Conservation (phyloP, 352 stramenopile species). For the Phytophthora niederhauseri region DNA sequence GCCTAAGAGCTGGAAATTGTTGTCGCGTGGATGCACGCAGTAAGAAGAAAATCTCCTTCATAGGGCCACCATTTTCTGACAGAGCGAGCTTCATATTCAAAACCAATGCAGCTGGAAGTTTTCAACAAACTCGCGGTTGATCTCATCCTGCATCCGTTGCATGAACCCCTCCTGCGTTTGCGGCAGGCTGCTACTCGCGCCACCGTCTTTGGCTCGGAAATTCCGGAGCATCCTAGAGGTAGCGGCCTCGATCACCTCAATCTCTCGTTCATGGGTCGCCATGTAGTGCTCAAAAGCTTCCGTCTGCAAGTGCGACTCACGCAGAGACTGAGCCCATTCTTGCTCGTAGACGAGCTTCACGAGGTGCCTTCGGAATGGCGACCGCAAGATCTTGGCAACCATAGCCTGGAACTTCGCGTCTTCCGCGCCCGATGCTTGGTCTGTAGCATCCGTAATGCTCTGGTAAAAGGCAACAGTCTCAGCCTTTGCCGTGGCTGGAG, state of each 20-base stretch:
- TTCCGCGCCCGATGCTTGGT: neutral
- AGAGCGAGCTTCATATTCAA: slow-evolving; percentile 22
- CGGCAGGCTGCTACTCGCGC: slow-evolving; percentile 37
- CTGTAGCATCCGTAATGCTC: neutral
- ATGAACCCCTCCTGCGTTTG: slow-evolving; percentile 38
- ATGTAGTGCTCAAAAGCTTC: slow-evolving; percentile 67
- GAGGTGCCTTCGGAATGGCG: slow-evolving; percentile 67
- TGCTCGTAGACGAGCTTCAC: slow-evolving; percentile 58
- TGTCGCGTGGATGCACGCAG: slow-evolving; percentile 67
- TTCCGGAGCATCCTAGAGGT: slow-evolving; percentile 65
- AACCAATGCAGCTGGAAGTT: slow-evolving; percentile 56
- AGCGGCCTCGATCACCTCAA: slow-evolving; percentile 53
- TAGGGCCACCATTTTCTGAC: neutral
- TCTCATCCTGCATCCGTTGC: slow-evolving; percentile 24
- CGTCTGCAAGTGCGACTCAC: slow-evolving; percentile 60
- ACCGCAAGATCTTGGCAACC: slow-evolving; percentile 60
- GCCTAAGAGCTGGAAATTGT: slow-evolving; percentile 54
- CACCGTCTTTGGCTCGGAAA: slow-evolving; percentile 53
- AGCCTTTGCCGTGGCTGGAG: slow-evolving; percentile 14
- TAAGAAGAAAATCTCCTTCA: slow-evolving; percentile 18
- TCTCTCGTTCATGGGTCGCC: slow-evolving; percentile 57
- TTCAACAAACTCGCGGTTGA: slow-evolving; percentile 26
- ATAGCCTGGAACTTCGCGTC: slow-evolving; percentile 31
- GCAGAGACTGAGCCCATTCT: slow-evolving; percentile 64
- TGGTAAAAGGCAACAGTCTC: slow-evolving; percentile 37